phyloP scores from a whole-genome alignment of 305 asterid species.

The Stenogyne calaminthoides region DNA sequence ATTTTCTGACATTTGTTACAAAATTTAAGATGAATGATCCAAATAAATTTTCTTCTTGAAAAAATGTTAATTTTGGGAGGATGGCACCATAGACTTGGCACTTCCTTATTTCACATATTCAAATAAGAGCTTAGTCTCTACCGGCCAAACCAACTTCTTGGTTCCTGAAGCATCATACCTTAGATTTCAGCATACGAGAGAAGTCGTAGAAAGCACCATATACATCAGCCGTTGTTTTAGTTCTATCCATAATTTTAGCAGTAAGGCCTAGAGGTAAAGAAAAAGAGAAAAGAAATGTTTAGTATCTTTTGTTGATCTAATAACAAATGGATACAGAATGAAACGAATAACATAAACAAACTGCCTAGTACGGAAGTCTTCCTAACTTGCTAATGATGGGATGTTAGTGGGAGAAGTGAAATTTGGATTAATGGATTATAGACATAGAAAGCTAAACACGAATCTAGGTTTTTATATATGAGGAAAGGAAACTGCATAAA shows the following conservation, averaged over 20 bases:
- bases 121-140: not conserved
- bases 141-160: slow-evolving; percentile 15
- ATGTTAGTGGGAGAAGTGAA: slow-evolving; percentile 4
- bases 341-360: not conserved
- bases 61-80: not conserved
- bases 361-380: not conserved
- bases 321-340: slow-evolving; percentile 20
- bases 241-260: slow-evolving; percentile 75
- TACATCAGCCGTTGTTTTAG: slow-evolving; percentile 74
- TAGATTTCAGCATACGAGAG: slow-evolving; percentile 73
- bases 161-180: slow-evolving; percentile 55
- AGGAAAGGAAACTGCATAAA: slow-evolving; percentile 2
- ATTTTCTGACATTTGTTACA: not conserved
- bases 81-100: not conserved
- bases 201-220: slow-evolving; percentile 86
- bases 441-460: not conserved
- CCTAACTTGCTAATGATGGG: too few species aligned
- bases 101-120: slow-evolving; percentile 3
- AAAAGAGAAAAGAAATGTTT: slow-evolving; percentile 1
- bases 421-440: not conserved
- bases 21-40: not conserved
- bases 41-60: not conserved
- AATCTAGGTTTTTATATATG: not conserved
- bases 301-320: slow-evolving; percentile 9
- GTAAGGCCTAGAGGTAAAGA: slow-evolving; percentile 62